These are phyloP conservation scores for Ophiorrhiza pumila DNA, from an alignment of 257 asterid species.

Conservation along the genomic window DNA sequence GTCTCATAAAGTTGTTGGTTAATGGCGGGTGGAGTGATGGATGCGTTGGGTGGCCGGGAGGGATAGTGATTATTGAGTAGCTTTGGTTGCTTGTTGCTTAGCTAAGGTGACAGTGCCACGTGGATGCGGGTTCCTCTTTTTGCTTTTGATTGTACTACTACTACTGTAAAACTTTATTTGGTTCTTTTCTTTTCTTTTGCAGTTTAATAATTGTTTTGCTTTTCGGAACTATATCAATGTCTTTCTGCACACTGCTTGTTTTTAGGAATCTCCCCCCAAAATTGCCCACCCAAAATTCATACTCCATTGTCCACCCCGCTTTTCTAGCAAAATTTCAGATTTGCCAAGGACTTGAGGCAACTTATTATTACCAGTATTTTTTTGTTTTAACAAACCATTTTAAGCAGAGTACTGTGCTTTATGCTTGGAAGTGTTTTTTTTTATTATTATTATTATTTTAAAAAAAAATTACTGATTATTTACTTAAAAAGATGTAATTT, in stretches of 20 bases:
- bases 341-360: no score
- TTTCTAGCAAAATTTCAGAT: no score
- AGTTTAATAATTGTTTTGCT: background rate
- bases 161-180: no score
- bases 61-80: background rate
- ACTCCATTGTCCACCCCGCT: no score
- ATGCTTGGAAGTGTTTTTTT: no score
- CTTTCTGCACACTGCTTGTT: background rate
- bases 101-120: constrained; percentile 15
- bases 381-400: no score
- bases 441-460: no score
- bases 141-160: constrained; percentile 2
- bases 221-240: background rate
- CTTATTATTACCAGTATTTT: no score
- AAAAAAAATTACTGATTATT: no score
- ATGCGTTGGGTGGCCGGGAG: background rate
- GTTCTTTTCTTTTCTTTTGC: background rate
- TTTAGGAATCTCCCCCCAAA: background rate
- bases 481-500: no score
- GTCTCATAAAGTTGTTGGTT: background rate
- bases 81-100: constrained; percentile 1
- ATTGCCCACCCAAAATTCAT: background rate
- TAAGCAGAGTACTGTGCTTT: no score
- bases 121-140: constrained; percentile 29
- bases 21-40: background rate